Evolutionary conservation across 2,329 filamentous ascomycete genomes (phyloP), one percentile per base, ranked within the genome.

Genomic region (Clarireedia paspali): DNA sequence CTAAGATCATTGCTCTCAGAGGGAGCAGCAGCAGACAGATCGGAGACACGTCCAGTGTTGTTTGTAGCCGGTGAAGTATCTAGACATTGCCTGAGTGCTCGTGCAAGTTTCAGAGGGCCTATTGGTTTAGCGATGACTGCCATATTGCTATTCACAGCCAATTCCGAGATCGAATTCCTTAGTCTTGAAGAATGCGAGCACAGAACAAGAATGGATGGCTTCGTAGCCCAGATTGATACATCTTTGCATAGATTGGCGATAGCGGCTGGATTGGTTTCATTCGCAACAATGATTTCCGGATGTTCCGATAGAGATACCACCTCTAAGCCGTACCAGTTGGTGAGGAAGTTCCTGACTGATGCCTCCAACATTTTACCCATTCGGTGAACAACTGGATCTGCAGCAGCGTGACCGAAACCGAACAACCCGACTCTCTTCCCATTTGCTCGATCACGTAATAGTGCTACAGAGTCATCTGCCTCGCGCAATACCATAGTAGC

Each of bases 101-200:
- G 63, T 34, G 66, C 67, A 10, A 69, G 61, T 53, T 70, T 70
- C 12, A 68, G 49, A 3, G 67, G 67, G 0, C 66, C 67, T 17
- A 68, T 60, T 9, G 67, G 67, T 49, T 68, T 70, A 1, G 63
- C 65, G 20, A 68, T 61, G 50, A 62, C 68, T 3, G 63, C 61
- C n/a, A 68, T 45, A 24, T 67, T 66, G n/a, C 56, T 56, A 24
- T 60, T 55, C 1, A 55, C 44, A 4, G 61, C 61, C 2, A 50
- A 20, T 5, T 57, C 34, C 10, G 56, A 54, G 2, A 58, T 38
- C 4, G 48, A 53, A 4, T 63, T 64, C 26, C 65, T 60, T 54
- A 64, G 64, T 2, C 59, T 56, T 2, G 66, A 61, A 14, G 59
- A 61, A 15, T 69, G 65, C 5, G 67, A 67, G 27, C 63, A 68